Evolutionary conservation across 208 protist species (phyloP).

Genomic region (Leishmania amazonensis): DNA sequence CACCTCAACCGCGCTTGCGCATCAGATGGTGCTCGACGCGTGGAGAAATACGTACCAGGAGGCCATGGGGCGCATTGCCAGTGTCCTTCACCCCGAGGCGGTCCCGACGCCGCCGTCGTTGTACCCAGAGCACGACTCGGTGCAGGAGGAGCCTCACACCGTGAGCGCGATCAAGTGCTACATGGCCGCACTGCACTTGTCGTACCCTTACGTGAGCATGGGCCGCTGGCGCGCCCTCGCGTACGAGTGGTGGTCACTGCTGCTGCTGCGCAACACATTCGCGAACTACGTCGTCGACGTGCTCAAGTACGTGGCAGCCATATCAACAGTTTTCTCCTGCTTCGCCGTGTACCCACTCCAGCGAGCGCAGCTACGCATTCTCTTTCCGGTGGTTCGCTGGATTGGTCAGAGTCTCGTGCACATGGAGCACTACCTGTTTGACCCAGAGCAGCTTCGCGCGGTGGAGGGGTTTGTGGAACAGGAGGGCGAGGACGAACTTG

Average conservation of each 20-base stretch:
- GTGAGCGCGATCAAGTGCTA: conserved; percentile 31
- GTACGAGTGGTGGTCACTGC: conserved; percentile 24
- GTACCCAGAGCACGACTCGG: not conserved
- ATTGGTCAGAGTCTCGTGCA: conserved; percentile 41
- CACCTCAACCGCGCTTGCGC: conserved; percentile 5
- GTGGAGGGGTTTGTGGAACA: conserved; percentile 44
- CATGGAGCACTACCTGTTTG: conserved; percentile 76
- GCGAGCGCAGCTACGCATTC: conserved; percentile 45
- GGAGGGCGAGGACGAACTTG: conserved; percentile 37
- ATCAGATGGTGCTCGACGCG: conserved; percentile 24
- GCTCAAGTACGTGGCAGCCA: not conserved
- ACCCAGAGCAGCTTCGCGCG: conserved; percentile 35
- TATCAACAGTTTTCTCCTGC: conserved; percentile 17
- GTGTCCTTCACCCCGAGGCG: not conserved
- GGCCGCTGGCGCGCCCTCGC: conserved; percentile 7
- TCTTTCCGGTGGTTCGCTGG: conserved; percentile 44
- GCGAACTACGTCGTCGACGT: conserved; percentile 4
- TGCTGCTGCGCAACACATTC: conserved; percentile 17
- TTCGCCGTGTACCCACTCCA: conserved; percentile 48
- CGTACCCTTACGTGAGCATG: conserved; percentile 21
- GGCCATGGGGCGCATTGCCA: not conserved
- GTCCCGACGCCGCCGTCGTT: not conserved
- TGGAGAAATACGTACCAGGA: conserved; percentile 13
- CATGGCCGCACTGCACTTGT: conserved; percentile 11
- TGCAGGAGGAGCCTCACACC: not conserved